phyloP scores from a whole-genome alignment of 2,329 filamentous ascomycete species.

The Fusarium udum region DNA sequence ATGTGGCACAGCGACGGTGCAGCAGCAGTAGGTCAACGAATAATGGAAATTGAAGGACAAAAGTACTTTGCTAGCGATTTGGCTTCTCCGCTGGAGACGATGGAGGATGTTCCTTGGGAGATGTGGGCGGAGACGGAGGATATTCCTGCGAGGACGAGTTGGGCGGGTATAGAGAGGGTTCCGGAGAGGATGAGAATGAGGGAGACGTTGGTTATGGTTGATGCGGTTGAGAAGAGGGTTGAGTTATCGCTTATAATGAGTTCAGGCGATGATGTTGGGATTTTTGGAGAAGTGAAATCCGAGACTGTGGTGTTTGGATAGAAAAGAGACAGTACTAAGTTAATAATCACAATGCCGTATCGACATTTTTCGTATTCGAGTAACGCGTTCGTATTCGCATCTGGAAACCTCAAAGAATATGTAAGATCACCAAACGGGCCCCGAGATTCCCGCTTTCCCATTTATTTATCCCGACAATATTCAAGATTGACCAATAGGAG shows the following conservation, averaged over 20 bases:
- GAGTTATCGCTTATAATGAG: conserved; percentile 38
- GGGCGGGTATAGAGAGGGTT: conserved; percentile 35
- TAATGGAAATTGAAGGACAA: conserved; percentile 39
- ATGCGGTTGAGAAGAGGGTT: conserved; percentile 25
- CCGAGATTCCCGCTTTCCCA: conserved; percentile 12
- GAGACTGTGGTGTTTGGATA: conserved; percentile 29
- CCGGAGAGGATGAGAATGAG: conserved; percentile 34
- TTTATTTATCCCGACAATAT: background rate
- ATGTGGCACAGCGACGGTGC: conserved; percentile 47
- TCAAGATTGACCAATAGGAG: conserved; percentile 5
- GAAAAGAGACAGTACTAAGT: background rate
- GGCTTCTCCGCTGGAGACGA: background rate
- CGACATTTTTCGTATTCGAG: conserved; percentile 13
- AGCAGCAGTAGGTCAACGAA: conserved; percentile 34
- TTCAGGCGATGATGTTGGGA: conserved; percentile 22
- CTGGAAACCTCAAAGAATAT: background rate
- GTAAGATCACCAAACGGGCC: background rate
- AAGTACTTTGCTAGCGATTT: conserved; percentile 28
- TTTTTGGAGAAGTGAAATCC: conserved; percentile 18
- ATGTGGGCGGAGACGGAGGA: conserved; percentile 28
- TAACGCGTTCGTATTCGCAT: conserved; percentile 29
- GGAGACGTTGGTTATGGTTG: conserved; percentile 40
- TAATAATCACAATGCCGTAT: background rate
- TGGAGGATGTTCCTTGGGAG: conserved; percentile 36
- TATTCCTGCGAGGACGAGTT: conserved; percentile 23